Evolutionary conservation across 2,329 filamentous ascomycete genomes (phyloP), one percentile per base, ranked within the genome.

Genomic region (Sphaerulina musiva): DNA sequence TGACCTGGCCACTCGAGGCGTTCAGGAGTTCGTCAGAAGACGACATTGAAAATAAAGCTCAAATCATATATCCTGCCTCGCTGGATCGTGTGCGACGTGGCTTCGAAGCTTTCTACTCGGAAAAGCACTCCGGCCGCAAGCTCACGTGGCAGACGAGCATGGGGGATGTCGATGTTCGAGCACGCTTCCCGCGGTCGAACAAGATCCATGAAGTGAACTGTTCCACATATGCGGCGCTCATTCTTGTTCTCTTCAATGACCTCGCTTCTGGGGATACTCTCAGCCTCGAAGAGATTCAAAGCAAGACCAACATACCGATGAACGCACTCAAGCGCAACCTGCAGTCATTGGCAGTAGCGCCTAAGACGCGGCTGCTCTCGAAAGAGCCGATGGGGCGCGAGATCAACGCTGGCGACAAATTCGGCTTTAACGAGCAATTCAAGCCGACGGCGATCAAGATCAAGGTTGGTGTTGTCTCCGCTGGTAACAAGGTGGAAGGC

Each of bases 1-100:
- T 95, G 70, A 92, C 89, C 68, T 98, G 93, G 93, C 93, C 93
- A 1, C 82, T 90, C 61, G 91, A 96, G 64, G 82, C 89, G 10
- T 90, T 96, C 83, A 84, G 70, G 44, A 70, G 85, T 6, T 79
- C 72, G 63, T 80, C 72, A 62, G 79, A 69, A 75, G 57, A 56
- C 67, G 79, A 73, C 64, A 80, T 72, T 63, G 79, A 69, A 75
- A 56, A 56, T 68, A 67, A 65, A n/a, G 70, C 69, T 64, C 76
- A 67, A 48, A 89, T 87, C 74, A 84, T 82, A 51, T 96, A 86
- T 68, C 90, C 92, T 0, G 71, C 80, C 0, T 82, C 86, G 38
- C 81, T 97, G 47, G 82, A 87, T 56, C 79, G 78, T 8, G 76
- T 95, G 51, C 89, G 91, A 69, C 80, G 86, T 23, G 91, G 88